A percentile compares a stretch with the other conserved stretches of the same genome.
Conservation (phyloP, 768 basidiomycete genomes). For the Lentinula detonsa region DNA sequence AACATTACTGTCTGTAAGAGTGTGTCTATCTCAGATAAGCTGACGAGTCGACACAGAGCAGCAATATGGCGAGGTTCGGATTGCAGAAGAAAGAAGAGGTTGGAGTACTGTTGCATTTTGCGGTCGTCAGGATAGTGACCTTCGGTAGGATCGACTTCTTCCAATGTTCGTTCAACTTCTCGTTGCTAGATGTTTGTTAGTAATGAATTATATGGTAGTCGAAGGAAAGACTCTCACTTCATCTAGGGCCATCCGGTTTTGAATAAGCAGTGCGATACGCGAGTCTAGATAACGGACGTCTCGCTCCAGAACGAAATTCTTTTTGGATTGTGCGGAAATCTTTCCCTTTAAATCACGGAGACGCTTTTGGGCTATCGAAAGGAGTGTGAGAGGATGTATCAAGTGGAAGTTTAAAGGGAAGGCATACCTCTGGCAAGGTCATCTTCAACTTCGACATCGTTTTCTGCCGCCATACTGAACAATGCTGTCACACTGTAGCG, state of each 20-base stretch:
- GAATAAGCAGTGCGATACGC: constrained; percentile 93
- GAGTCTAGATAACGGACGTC: constrained; percentile 98
- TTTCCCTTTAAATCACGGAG: constrained; percentile 92
- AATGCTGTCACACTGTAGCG: constrained; percentile 94
- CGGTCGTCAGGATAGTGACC: constrained; percentile 94
- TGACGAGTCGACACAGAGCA: constrained; percentile 92
- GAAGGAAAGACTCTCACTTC: constrained; percentile 51
- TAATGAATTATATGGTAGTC: not conserved
- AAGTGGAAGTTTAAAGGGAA: not conserved
- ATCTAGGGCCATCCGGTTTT: constrained; percentile 96
- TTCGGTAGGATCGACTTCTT: constrained; percentile 91
- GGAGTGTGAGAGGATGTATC: constrained; percentile 1
- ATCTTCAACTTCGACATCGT: constrained; percentile 97
- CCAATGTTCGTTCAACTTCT: constrained; percentile 91
- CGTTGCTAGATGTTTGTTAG: constrained; percentile 58
- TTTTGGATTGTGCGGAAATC: constrained; percentile 98
- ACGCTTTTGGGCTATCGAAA: constrained; percentile 82
- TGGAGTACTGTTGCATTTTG: constrained; percentile 92
- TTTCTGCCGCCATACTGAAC: constrained; percentile 97
- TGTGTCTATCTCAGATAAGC: constrained; percentile 95
- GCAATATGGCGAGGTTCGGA: constrained; percentile 97
- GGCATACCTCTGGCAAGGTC: constrained; percentile 82
- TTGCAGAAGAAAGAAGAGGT: constrained; percentile 97
- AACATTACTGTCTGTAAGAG: constrained; percentile 99
- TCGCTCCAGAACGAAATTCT: constrained; percentile 98